These are phyloP conservation scores for Collybia mongolica DNA, from an alignment of 768 basidiomycete genomes.

Conservation along the genomic window DNA sequence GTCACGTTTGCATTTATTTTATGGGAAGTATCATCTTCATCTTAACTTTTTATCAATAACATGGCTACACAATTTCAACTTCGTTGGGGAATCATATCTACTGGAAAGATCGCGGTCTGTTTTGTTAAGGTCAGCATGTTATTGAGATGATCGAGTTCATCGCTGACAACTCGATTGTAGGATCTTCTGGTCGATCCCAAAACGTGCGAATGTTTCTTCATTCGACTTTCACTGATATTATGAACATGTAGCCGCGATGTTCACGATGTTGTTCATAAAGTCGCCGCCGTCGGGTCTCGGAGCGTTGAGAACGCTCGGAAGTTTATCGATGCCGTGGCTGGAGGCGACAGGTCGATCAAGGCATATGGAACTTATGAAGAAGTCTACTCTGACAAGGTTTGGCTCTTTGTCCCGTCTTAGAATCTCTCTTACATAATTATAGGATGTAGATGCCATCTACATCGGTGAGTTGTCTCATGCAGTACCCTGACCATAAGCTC, in stretches of 20 bases:
- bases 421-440: neutral
- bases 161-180: slow-evolving; percentile 32
- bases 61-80: slow-evolving; percentile 43
- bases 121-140: slow-evolving; percentile 58
- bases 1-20: too few species aligned
- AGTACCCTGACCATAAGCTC: neutral
- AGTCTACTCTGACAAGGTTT: slow-evolving; percentile 68
- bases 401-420: slow-evolving; percentile 7
- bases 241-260: slow-evolving; percentile 55
- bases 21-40: too few species aligned
- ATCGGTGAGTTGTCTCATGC: slow-evolving; percentile 43
- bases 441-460: slow-evolving; percentile 78
- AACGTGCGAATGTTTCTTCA: slow-evolving; percentile 35
- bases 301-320: slow-evolving; percentile 62
- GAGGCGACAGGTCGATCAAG: slow-evolving; percentile 53
- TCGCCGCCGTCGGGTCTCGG: slow-evolving; percentile 79
- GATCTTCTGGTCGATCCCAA: slow-evolving; percentile 76
- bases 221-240: neutral
- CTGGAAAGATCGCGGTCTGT: slow-evolving; percentile 64
- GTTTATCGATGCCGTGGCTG: slow-evolving; percentile 58
- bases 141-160: neutral
- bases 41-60: neutral
- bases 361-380: slow-evolving; percentile 74
- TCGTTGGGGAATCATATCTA: slow-evolving; percentile 88
- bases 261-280: slow-evolving; percentile 64